Evolutionary conservation across 441 rosid genomes (phyloP).

Genomic region (Euphorbia schlechtendalii): DNA sequence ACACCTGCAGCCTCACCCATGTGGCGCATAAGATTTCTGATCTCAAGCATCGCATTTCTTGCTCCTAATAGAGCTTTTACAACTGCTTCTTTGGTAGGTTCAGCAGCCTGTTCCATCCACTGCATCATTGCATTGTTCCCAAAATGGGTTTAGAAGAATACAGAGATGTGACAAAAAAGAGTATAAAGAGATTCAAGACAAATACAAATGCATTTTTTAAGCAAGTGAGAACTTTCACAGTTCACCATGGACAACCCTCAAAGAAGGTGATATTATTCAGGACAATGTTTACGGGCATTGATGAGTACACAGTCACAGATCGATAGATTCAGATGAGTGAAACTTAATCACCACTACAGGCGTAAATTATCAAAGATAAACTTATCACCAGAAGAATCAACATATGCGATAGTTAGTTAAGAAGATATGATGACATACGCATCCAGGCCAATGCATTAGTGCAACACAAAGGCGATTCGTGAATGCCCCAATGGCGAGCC

Average conservation of each 20-base stretch:
- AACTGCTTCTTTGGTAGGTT: constrained; percentile 46
- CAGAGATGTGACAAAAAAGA: neutral
- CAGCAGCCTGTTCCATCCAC: constrained; percentile 70
- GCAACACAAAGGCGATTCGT: no score
- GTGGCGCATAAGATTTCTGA: constrained; percentile 68
- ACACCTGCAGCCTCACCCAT: constrained; percentile 94
- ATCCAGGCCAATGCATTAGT: neutral
- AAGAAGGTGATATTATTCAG: constrained; percentile 9
- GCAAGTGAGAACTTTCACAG: neutral
- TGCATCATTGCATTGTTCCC: constrained; percentile 28
- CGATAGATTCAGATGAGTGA: neutral
- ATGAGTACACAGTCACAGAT: neutral
- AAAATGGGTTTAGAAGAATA: constrained; percentile 12
- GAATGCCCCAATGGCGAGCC: no score
- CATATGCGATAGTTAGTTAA: neutral
- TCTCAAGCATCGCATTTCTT: constrained; percentile 65
- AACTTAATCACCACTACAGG: neutral
- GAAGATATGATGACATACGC: neutral
- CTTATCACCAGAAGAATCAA: neutral
- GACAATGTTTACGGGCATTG: neutral
- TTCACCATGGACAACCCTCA: neutral
- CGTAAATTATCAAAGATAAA: neutral
- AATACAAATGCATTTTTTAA: neutral
- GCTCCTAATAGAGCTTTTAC: constrained; percentile 58
- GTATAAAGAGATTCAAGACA: neutral